Evolutionary conservation across 345 rosid species (phyloP), one percentile per base, ranked within the genome.

Genomic region (Populus deltoides): DNA sequence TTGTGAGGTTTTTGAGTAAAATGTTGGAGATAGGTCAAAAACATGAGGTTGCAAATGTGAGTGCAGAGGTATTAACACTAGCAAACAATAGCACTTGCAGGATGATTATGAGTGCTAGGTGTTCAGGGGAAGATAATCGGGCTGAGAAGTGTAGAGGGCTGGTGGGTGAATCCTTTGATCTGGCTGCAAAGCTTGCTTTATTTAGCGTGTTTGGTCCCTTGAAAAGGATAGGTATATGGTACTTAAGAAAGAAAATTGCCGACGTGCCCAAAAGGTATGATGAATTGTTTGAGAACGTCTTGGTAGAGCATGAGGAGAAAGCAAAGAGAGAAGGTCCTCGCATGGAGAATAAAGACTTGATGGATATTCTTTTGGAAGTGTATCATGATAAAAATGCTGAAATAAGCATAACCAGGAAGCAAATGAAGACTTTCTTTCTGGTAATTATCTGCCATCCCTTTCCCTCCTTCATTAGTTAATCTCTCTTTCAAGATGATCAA

Each of bases 321-420:
- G 59, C 59, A 2, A 68, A 27, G 17, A 68, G 13, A 39, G 77
- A 38, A 10, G 47, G 31, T 11, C 8, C 5, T 20, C 4, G 20
- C 15, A 31, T 22, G n/a, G 85, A 86, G 66, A 75, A 83, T 13
- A 82, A 66, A 57, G 89, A 88, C 80, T 80, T 86, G 81, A 77
- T 88, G 85, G 89, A 88, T 86, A 59, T 80, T 78, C 82, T 88
- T n/a, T 66, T 86, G 80, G 72, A 80, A 69, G 86, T 81, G 45
- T 77, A 49, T 81, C 72, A 80, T 20, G 84, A 86, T 65, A 55
- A 84, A 20, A 77, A 82, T 1, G 84, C 87, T 0, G 85, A 86
- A 39, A 77, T 83, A 11, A 83, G 73, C 81, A 85, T 88, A 45
- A 69, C 79, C 31, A 81, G 79, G 79, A 83, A 75, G 9, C 72